Evolutionary conservation across 2,329 filamentous ascomycete genomes (phyloP).

Genomic region (Colletotrichum caudatum): DNA sequence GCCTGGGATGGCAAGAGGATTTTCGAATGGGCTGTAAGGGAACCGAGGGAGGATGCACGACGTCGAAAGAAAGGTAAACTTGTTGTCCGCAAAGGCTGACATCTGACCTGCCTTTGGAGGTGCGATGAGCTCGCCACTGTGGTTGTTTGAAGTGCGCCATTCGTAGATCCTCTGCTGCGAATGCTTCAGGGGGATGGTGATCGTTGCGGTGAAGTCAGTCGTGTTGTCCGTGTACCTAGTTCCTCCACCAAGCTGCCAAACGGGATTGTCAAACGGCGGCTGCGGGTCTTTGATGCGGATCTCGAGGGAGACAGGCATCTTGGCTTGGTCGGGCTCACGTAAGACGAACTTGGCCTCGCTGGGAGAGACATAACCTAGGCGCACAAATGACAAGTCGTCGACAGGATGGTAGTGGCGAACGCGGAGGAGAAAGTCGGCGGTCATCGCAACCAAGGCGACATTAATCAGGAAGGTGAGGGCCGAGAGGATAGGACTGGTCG

Average conservation of each 20-base stretch:
- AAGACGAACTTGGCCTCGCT: slow-evolving; percentile 84
- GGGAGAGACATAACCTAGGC: slow-evolving; percentile 88
- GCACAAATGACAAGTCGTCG: slow-evolving; percentile 84
- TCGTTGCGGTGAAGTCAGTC: slow-evolving; percentile 83
- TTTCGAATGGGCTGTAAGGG: slow-evolving; percentile 86
- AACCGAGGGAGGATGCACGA: slow-evolving; percentile 94
- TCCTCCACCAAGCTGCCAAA: slow-evolving; percentile 76
- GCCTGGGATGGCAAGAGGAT: slow-evolving; percentile 85
- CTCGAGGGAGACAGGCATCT: slow-evolving; percentile 81
- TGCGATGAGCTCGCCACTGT: slow-evolving; percentile 83
- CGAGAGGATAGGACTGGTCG: slow-evolving; percentile 75
- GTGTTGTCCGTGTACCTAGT: slow-evolving; percentile 76
- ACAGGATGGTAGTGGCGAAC: slow-evolving; percentile 77
- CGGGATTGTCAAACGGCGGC: slow-evolving; percentile 64
- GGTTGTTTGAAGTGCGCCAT: slow-evolving; percentile 88
- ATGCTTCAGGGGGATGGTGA: slow-evolving; percentile 74
- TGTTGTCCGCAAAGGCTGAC: slow-evolving; percentile 70
- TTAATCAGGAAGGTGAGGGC: slow-evolving; percentile 80
- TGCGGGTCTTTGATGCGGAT: slow-evolving; percentile 67
- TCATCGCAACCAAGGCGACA: slow-evolving; percentile 73
- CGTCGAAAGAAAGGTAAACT: slow-evolving; percentile 90
- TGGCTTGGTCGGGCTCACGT: slow-evolving; percentile 81
- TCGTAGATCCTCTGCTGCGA: slow-evolving; percentile 81
- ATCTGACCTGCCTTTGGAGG: slow-evolving; percentile 77
- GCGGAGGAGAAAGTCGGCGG: slow-evolving; percentile 82